Base-by-base conservation (phyloP, 164 flowering plant species). In the Warburgia ugandensis region DNA sequence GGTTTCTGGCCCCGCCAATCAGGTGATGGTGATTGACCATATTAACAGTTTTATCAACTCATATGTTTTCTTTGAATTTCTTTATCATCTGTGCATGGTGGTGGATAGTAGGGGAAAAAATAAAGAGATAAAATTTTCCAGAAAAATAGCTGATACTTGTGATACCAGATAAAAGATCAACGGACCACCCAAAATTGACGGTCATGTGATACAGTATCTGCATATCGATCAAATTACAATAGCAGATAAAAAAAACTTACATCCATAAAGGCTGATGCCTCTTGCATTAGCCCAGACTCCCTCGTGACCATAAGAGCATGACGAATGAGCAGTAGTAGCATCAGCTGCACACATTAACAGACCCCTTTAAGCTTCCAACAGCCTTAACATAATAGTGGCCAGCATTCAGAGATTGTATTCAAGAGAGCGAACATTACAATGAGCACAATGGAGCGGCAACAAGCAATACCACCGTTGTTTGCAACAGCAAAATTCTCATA, bases 401-500 rank as follows among this genome's bases (percentile, higher is more conserved):
- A 43, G 6, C n/a, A 30, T 16, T 54, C 17, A 8, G 20, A 29
- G 9, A 41, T 49, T 6, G 35, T n/a, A 10, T 14, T 6, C 12
- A 5, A 13, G n/a, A n/a, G 25, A 16, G 5, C 25, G 25, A 19
- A 38, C 13, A 61, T 33, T 79, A 82, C 85, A 64, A 75, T 56
- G 48, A 79, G 58, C 48, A 74, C 78, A 50, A 79, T 67, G 13
- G 75, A 56, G 31, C 89, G 79, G 47, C 78, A 69, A 61, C 76
- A 77, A 23, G 72, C 66, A 48, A 79, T 36, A 47, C 77, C 71
- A n/a, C 77, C 53, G 54, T 56, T 63, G 46, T 63, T 79, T 53
- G 73, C 77, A 52, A 56, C 65, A 42, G 72, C 70, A 72, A 72
- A 79, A 17, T 81, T 83, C 26, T 81, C 84, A 49, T 75, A 77